Evolutionary conservation across 169 alveolate species (phyloP), one percentile per base, ranked within the genome.

Genomic region (Plasmodium inui): DNA sequence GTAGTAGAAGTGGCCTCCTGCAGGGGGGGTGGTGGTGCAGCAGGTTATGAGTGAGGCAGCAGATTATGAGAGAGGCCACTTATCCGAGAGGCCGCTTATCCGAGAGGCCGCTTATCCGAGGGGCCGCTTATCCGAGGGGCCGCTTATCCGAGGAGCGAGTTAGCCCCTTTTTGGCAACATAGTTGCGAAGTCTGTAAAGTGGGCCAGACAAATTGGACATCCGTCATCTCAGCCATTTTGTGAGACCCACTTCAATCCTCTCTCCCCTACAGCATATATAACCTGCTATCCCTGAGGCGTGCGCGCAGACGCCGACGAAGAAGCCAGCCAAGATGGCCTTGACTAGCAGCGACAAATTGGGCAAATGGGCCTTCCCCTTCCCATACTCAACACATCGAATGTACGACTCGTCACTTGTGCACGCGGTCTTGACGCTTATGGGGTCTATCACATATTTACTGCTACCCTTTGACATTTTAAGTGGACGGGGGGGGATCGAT

Each of bases 241-340:
- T 10, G 61, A 17, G 57, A 1, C 61, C 28, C 34, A 30, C 57
- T 37, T 22, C 44, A 71, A n/a, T 19, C 83, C 61, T 14, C 61
- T 50, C 61, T 3, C 61, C 61, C 22, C 22, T 50, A 0, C 0
- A 12, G 61, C 19, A 14, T 9, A 10, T 1, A 0, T 22, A 79
- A 89, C 94, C 94, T 89, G 90, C 94, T 76, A 89, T 80, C 28
- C 94, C 94, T 14, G 94, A 78, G 10, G 94, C 94, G 41, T 89
- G 94, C 9, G 94, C 94, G 2, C 94, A 89, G 30, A 89, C 71
- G 19, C 94, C 94, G 3, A 89, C 89, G 46, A 89, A 89, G 7
- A 78, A 9, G 1, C 94, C 94, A 22, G 94, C 94, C 74, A 89
- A 3, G 1, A 89, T 78, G 6, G 94, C 94, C 74, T 89, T 89